phyloP scores from a whole-genome alignment of 2,329 filamentous ascomycete genomes.

The Fusarium stilboides region DNA sequence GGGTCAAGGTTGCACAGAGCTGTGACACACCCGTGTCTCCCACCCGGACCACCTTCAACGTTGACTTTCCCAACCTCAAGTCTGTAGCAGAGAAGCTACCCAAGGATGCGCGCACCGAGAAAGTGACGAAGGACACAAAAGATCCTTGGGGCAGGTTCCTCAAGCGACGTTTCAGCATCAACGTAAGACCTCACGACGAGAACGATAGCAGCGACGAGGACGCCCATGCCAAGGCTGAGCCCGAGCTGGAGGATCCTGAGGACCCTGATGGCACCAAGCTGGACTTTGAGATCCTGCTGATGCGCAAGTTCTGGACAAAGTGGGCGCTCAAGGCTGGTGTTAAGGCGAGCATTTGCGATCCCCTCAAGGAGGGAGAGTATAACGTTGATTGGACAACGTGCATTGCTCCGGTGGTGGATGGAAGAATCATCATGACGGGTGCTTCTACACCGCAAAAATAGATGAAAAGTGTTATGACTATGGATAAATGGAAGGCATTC shows the following conservation, averaged over 20 bases:
- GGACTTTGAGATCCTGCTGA: constrained; percentile 73
- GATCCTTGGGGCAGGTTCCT: constrained; percentile 58
- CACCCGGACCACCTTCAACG: constrained; percentile 28
- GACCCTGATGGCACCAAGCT: constrained; percentile 59
- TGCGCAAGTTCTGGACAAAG: constrained; percentile 78
- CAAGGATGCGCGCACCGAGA: constrained; percentile 38
- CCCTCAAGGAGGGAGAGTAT: constrained; percentile 71
- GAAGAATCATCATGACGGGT: constrained; percentile 73
- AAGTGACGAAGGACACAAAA: constrained; percentile 40
- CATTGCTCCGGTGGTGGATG: constrained; percentile 83
- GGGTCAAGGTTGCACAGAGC: constrained; percentile 74
- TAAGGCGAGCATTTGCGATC: constrained; percentile 65
- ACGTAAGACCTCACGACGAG: constrained; percentile 54
- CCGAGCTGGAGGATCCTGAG: constrained; percentile 51
- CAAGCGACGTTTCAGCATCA: constrained; percentile 54
- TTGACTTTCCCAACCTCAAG: constrained; percentile 42
- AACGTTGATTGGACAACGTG: constrained; percentile 84
- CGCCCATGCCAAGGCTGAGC: constrained; percentile 24
- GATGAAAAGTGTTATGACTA: background rate
- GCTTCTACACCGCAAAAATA: constrained; percentile 29
- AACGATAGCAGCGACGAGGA: constrained; percentile 62
- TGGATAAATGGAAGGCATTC: background rate
- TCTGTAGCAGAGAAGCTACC: constrained; percentile 44
- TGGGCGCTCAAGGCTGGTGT: constrained; percentile 81
- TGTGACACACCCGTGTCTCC: constrained; percentile 68